Percentiles rank a stretch among this genome's conserved stretches.
Evolutionary conservation across 495 filamentous ascomycete species (phyloP).

Genomic region (Lepraria neglecta): DNA sequence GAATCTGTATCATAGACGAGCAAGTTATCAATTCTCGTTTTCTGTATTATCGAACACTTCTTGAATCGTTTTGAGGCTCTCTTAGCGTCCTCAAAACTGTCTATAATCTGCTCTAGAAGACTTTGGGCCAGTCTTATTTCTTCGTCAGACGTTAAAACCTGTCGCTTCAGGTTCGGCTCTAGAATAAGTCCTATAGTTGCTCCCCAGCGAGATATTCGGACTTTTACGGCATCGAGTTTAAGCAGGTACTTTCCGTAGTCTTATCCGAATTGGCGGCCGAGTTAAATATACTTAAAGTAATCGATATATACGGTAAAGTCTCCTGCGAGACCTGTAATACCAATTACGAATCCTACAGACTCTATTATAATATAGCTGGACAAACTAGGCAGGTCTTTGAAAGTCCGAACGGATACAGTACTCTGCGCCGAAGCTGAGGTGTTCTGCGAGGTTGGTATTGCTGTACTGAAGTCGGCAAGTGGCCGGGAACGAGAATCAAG

Average conservation of each 20-base stretch:
- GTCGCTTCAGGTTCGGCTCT: neutral
- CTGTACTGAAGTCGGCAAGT: too few relatives aligned
- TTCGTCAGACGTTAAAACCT: constrained; percentile 2
- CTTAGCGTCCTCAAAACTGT: constrained; percentile 30
- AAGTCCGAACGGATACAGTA: too few relatives aligned
- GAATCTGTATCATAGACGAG: constrained; percentile 18
- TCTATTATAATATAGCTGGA: too few relatives aligned
- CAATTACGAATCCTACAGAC: constrained; percentile 11
- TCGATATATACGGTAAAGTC: constrained; percentile 36
- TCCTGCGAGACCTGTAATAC: constrained; percentile 19
- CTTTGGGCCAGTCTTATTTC: constrained; percentile 24
- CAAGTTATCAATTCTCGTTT: constrained; percentile 7
- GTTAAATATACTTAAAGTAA: constrained; percentile 40
- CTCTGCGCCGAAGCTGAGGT: too few relatives aligned
- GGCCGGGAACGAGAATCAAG: too few relatives aligned
- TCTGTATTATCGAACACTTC: neutral
- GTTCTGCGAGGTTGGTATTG: too few relatives aligned
- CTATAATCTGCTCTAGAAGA: constrained; percentile 28
- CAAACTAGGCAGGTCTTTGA: too few relatives aligned
- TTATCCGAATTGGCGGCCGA: constrained; percentile 37
- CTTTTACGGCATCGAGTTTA: constrained; percentile 33
- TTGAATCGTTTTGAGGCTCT: constrained; percentile 23
- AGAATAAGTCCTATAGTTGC: constrained; percentile 8
- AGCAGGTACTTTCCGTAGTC: constrained; percentile 35
- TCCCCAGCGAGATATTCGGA: constrained; percentile 29